These are phyloP conservation scores for Cordyceps tenuipes DNA, from an alignment of 2,329 filamentous ascomycete genomes.

Conservation along the genomic window DNA sequence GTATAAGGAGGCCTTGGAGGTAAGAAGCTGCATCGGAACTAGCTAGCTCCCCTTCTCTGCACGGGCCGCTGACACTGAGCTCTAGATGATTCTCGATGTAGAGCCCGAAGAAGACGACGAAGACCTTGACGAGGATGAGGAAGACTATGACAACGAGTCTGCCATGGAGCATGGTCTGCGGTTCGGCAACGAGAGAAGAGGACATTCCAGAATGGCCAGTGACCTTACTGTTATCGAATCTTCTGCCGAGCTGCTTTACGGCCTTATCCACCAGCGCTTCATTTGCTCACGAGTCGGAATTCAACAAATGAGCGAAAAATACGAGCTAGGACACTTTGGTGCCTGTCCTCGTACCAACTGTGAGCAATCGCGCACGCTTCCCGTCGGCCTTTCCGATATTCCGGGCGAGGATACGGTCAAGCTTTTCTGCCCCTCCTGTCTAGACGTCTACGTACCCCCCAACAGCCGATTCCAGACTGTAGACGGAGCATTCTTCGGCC, in stretches of 20 bases:
- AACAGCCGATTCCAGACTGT: conserved; percentile 97
- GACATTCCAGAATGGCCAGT: conserved; percentile 76
- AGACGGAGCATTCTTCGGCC: conserved; percentile 95
- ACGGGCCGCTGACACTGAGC: background rate
- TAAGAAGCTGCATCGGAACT: conserved; percentile 23
- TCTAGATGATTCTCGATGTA: conserved; percentile 90
- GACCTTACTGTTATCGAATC: conserved; percentile 94
- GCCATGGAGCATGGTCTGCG: conserved; percentile 43
- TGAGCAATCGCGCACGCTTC: conserved; percentile 80
- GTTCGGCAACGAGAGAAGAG: conserved; percentile 58
- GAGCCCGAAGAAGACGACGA: conserved; percentile 93
- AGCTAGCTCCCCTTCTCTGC: background rate
- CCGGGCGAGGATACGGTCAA: conserved; percentile 97
- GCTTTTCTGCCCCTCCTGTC: conserved; percentile 91
- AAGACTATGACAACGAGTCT: conserved; percentile 65
- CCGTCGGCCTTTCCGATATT: conserved; percentile 88
- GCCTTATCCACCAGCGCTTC: conserved; percentile 95
- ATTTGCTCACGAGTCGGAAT: conserved; percentile 95
- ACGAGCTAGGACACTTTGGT: conserved; percentile 93
- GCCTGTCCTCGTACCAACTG: conserved; percentile 92
- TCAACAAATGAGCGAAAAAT: conserved; percentile 99
- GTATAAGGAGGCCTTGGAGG: conserved; percentile 97
- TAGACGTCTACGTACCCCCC: conserved; percentile 94
- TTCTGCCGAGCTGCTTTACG: conserved; percentile 96
- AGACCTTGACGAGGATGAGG: conserved; percentile 71